Base-by-base conservation (phyloP, 495 filamentous ascomycete genomes). In the Daldinia grandis region DNA sequence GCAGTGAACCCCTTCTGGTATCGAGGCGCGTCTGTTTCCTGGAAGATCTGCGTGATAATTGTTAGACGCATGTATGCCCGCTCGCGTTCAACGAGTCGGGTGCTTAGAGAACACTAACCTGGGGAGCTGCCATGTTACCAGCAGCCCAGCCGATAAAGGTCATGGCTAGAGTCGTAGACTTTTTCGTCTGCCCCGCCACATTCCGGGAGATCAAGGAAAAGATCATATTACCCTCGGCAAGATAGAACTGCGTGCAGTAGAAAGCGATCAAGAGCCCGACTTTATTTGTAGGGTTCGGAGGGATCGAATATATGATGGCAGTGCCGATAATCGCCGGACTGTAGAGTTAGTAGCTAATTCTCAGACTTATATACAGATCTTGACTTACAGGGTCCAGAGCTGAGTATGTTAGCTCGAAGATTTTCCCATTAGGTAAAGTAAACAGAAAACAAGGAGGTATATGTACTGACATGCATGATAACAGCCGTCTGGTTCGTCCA, bases 1-100 rank as follows among this genome's bases (percentile, higher is more conserved):
- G 42, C 58, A 9, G 58, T 61, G 19, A 61, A 61, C 27, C 58
- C 58, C 24, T 61, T 61, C n/a, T 61, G 58, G 17, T 40, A 40
- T 17, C 38, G 38, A 17, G 38, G 38, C n/a, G 38, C n/a, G 6
- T 40, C 38, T 40, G 14, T 40, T 15, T 40, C 38, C 17, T 40
- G 38, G 38, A 40, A 40, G 17, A 40, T 40, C 38, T 40, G 15
- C 38, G n/a, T 17, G 38, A 40, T 6, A 40, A 17, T 40, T 17
- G 38, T 40, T n/a, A 17, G 38, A 15, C 6, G n/a, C 4, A 40
- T n/a, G 15, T 40, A n/a, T 6, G 15, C 5, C 15, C 37, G 15
- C 15, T 40, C 12, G 15, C 5, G n/a, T 5, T 15, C 4, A 40
- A 17, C 17, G 6, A n/a, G 38, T 40, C 2, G 5, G 0, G 38